These are phyloP conservation scores for Brettanomyces nanus DNA, from an alignment of 805 yeast species.

Conservation along the genomic window DNA sequence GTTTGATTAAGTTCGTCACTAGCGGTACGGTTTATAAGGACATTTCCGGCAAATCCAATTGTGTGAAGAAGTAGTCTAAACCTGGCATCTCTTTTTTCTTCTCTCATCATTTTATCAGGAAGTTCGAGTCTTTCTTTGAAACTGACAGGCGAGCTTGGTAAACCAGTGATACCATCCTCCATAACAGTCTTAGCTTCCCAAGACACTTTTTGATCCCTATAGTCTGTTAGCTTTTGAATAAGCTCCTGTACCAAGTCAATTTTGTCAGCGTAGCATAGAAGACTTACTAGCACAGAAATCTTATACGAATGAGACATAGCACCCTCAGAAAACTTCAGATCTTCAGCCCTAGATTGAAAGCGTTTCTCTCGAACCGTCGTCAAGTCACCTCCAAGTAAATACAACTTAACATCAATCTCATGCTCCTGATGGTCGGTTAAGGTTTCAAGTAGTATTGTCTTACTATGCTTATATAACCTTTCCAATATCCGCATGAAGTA, in stretches of 20 bases:
- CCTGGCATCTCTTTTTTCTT: conserved; percentile 7
- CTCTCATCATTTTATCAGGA: conserved; percentile 3
- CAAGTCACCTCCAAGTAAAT: conserved; percentile 53
- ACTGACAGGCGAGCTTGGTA: conserved; percentile 2
- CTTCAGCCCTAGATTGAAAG: conserved; percentile 11
- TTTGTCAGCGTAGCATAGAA: conserved; percentile 34
- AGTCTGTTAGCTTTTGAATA: conserved; percentile 12
- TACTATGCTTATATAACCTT: conserved; percentile 40
- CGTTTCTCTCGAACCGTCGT: conserved; percentile 28
- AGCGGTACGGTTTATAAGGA: conserved; percentile 5
- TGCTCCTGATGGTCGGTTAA: conserved; percentile 47
- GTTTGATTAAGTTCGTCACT: conserved; percentile 7
- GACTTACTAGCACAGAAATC: conserved; percentile 18
- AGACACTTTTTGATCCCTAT: background rate
- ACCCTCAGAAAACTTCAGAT: conserved; percentile 12
- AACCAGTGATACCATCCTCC: background rate
- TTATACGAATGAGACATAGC: conserved; percentile 17
- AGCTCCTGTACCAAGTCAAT: conserved; percentile 38
- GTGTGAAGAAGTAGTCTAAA: conserved; percentile 18
- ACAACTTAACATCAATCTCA: conserved; percentile 39
- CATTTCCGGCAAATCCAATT: conserved; percentile 15
- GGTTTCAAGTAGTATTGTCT: conserved; percentile 51
- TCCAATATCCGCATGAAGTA: conserved; percentile 57
- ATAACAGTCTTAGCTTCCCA: conserved; percentile 3
- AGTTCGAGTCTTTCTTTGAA: background rate